Conservation (phyloP, 441 rosid genomes). For the Eugenia klotzschiana region DNA sequence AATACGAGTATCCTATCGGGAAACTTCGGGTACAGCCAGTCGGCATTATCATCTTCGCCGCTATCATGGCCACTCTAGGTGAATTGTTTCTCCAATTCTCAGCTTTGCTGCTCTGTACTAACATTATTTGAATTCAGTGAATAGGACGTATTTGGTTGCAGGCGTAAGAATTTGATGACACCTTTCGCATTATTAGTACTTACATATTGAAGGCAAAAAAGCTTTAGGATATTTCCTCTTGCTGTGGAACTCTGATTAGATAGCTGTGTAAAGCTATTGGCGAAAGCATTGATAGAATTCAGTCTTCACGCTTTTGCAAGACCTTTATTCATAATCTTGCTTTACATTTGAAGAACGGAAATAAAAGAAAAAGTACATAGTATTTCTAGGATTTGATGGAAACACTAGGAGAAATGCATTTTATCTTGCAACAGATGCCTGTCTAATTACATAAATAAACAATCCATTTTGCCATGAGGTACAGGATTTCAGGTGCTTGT, state of each 20-base stretch:
- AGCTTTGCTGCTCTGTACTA: background rate
- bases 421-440: background rate
- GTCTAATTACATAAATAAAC: background rate
- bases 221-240: background rate
- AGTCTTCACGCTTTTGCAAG: background rate
- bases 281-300: background rate
- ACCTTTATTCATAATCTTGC: background rate
- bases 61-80: slow-evolving; percentile 91
- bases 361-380: background rate
- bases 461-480: background rate
- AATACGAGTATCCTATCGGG: slow-evolving; percentile 78
- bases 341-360: background rate
- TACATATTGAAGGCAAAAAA: background rate
- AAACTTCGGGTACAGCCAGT: slow-evolving; percentile 85
- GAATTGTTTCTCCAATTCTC: slow-evolving; percentile 1
- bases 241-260: background rate
- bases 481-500: slow-evolving; percentile 67
- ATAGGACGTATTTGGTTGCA: background rate
- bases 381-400: background rate
- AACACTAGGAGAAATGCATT: background rate
- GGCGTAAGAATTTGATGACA: background rate
- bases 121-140: background rate
- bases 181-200: background rate
- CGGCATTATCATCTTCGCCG: slow-evolving; percentile 80
- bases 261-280: background rate